Conservation (phyloP, 1,284 basidiomycete species). For the Singerocomus inundabilis region DNA sequence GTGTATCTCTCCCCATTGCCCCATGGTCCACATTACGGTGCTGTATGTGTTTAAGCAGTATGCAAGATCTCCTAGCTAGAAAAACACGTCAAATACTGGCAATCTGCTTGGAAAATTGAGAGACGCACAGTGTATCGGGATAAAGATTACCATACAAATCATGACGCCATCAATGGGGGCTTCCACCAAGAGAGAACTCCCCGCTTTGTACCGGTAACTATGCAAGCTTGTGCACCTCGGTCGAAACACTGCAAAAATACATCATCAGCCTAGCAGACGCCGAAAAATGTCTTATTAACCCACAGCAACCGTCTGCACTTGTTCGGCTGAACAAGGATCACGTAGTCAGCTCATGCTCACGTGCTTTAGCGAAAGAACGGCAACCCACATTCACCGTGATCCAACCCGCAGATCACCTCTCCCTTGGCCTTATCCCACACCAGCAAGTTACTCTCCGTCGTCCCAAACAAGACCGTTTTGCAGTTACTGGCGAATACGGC, state of each 20-base stretch:
- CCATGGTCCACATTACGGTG: conserved; percentile 29
- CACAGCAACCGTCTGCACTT: conserved; percentile 56
- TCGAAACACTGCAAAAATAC: conserved; percentile 45
- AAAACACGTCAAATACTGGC: conserved; percentile 6
- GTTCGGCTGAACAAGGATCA: conserved; percentile 41
- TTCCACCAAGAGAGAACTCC: conserved; percentile 59
- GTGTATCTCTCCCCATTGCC: conserved; percentile 16
- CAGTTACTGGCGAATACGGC: conserved; percentile 52
- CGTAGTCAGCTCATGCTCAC: conserved; percentile 9
- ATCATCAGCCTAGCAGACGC: conserved; percentile 2
- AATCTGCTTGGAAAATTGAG: conserved; percentile 8
- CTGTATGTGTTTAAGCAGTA: conserved; percentile 28
- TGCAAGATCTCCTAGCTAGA: conserved; percentile 33
- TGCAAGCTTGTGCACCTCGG: conserved; percentile 40
- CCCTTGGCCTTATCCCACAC: conserved; percentile 59
- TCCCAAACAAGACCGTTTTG: conserved; percentile 54
- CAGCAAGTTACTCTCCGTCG: conserved; percentile 48
- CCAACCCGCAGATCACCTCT: conserved; percentile 51
- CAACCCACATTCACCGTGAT: conserved; percentile 53
- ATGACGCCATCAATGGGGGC: conserved; percentile 37
- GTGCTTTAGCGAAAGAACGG: background rate
- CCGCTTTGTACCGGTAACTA: conserved; percentile 55
- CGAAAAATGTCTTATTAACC: conserved; percentile 24
- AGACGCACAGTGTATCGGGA: background rate
- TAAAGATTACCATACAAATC: conserved; percentile 12